phyloP scores from a whole-genome alignment of 2,329 filamentous ascomycete genomes.

The Pseudogymnoascus sp. region DNA sequence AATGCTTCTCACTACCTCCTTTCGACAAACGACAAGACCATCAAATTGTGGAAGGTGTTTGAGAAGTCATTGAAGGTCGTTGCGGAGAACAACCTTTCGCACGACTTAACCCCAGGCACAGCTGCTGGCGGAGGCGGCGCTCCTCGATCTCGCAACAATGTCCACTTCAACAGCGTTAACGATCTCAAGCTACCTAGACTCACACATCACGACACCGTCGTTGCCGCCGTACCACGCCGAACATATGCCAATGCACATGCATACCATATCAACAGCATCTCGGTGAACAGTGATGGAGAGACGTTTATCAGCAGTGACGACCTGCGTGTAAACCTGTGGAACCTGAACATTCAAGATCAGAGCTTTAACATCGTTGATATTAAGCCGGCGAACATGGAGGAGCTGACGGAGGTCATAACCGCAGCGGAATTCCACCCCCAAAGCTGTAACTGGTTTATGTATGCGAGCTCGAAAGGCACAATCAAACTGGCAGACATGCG shows the following conservation, averaged over 20 bases:
- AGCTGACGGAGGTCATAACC: conserved; percentile 96
- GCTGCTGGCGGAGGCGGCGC: conserved; percentile 69
- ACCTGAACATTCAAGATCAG: conserved; percentile 97
- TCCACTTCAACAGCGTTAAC: conserved; percentile 68
- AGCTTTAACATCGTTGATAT: conserved; percentile 99
- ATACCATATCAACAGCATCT: conserved; percentile 99
- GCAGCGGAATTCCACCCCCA: conserved; percentile 94
- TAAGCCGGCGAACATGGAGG: conserved; percentile 99
- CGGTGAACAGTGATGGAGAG: conserved; percentile 98
- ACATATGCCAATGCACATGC: conserved; percentile 98
- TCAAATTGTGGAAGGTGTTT: conserved; percentile 99
- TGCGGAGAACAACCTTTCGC: conserved; percentile 95
- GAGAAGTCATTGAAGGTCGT: conserved; percentile 99
- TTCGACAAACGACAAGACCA: conserved; percentile 99
- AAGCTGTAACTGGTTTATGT: conserved; percentile 99
- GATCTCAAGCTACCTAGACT: conserved; percentile 90
- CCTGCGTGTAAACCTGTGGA: conserved; percentile 96
- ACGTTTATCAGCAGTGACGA: conserved; percentile 99
- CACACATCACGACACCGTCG: conserved; percentile 96
- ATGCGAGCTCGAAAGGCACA: conserved; percentile 96
- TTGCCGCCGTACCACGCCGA: conserved; percentile 88
- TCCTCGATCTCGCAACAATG: conserved; percentile 60
- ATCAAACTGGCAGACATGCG: conserved; percentile 99
- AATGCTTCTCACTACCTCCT: conserved; percentile 97
- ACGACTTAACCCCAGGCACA: conserved; percentile 75